Base-by-base conservation (phyloP, 1,139 yeast species). In the Yamadazyma triangularis region DNA sequence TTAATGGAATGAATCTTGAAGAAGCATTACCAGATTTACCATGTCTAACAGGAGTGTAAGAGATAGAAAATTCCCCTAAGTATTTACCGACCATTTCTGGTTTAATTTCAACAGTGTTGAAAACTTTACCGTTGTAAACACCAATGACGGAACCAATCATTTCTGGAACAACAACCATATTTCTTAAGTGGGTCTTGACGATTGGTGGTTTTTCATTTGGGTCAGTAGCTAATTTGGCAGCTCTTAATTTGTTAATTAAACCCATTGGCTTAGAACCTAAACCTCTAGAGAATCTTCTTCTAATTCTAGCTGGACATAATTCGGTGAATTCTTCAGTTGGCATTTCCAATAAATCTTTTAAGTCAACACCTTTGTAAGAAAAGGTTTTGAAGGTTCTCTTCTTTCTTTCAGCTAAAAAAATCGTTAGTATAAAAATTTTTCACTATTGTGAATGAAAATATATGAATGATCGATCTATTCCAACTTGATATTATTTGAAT, bases 31-130 rank as follows among this genome's bases (percentile, higher is more conserved):
- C 95, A 63, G 96, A 94, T 81, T 95, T 88, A 78, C 97, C 97
- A 80, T 89, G 97, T 81, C 94, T 86, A 69, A 91, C 97, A 66
- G 99, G 98, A 71, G 95, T 86, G 81, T 93, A 93, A 62, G 98
- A 77, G 74, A 93, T 91, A 64, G 98, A 91, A 86, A 93, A 91
- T 79, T 93, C 99, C 77, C 96, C 99, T 64, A 93, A 86, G 93
- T 93, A 93, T 84, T 89, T 96, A 67, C 98, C 98, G 66, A 89
- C 89, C 98, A 93, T 91, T 79, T 93, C 99, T 62, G 98, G 96
- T 73, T 78, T 88, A 73, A 93, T 76, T 73, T 93, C 99, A 70
- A 91, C 96, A 62, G 84, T 86, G 95, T 89, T 91, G 94, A 93
- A 93, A 58, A 79, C 88, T 80, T 93, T 93, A 78, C 99, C 99